Conservation (phyloP, 495 filamentous ascomycete species). For the Daldinia childiae region DNA sequence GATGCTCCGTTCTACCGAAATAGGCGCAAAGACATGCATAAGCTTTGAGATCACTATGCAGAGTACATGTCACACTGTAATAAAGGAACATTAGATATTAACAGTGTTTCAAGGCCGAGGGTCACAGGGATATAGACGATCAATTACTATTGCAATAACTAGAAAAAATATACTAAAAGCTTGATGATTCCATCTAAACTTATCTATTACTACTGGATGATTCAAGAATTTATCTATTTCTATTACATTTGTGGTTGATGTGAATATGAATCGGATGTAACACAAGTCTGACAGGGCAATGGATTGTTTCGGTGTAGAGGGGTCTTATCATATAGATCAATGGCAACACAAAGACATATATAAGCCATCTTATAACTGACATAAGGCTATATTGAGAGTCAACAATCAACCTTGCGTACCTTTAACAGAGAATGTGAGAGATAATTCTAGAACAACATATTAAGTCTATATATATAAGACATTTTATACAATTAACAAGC, state of each 20-base stretch:
- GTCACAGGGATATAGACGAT: slow-evolving; percentile 17
- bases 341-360: background rate
- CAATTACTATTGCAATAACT: slow-evolving; percentile 3
- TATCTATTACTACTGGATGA: background rate
- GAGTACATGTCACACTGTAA: background rate
- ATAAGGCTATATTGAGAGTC: background rate
- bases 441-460: background rate
- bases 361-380: background rate
- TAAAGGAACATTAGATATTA: background rate
- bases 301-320: background rate
- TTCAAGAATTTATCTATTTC: background rate
- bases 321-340: background rate
- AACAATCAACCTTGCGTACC: background rate
- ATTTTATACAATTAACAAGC: background rate
- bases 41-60: background rate
- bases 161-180: background rate
- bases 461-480: background rate
- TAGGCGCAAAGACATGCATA: background rate
- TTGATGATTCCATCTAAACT: background rate
- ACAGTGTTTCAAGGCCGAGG: slow-evolving; percentile 30
- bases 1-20: slow-evolving; percentile 1
- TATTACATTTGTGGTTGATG: background rate
- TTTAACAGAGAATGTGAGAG: background rate
- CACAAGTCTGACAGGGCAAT: background rate
- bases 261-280: background rate